Base-by-base conservation (phyloP, 2,329 filamentous ascomycete species). In the Fusarium tupiense region DNA sequence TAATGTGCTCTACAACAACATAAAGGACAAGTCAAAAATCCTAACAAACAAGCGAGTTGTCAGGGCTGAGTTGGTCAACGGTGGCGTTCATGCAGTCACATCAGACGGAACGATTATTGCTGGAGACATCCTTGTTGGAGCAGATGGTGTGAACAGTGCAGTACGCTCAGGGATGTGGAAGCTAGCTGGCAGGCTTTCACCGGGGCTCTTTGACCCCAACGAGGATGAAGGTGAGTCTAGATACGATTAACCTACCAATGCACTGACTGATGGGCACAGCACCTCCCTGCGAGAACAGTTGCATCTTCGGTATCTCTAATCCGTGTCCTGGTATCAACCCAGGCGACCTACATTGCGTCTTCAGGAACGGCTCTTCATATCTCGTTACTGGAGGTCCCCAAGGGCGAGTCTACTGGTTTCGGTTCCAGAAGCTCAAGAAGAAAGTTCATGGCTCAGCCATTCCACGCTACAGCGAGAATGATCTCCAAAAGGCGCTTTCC, bases 341-440 rank as follows among this genome's bases (percentile, higher is more conserved):
- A 14, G 61, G 61, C 9, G 61, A 63, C 14, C 12, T 63, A 43
- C 40, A 46, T 7, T 63, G 52, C 26, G 61, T 63, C 5, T 63
- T 63, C 24, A 31, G 62, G 41, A 22, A 43, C 14, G 12, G 43
- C 24, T 37, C 62, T 16, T 63, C 61, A 1, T 64, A 64, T 14
- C 46, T 64, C 6, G 57, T 64, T 3, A 43, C 33, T 19, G 62
- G 44, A 16, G 62, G 44, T 16, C 44, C 57, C 10, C 22, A 43
- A 20, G 46, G 58, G 3, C 46, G 62, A 43, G 38, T 44, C 7
- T 64, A 64, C 13, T 64, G 62, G 62, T 64, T 64, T 38, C 57
- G 57, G 2, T 64, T 64, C 19, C 44, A 64, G 17, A 41, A 61
- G 29, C 57, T 64, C 3, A 31, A 40, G 16, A 24, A 26, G 14